These are phyloP conservation scores for Mycosphaerella arachidis DNA, from an alignment of 2,329 filamentous ascomycete genomes.

Conservation along the genomic window DNA sequence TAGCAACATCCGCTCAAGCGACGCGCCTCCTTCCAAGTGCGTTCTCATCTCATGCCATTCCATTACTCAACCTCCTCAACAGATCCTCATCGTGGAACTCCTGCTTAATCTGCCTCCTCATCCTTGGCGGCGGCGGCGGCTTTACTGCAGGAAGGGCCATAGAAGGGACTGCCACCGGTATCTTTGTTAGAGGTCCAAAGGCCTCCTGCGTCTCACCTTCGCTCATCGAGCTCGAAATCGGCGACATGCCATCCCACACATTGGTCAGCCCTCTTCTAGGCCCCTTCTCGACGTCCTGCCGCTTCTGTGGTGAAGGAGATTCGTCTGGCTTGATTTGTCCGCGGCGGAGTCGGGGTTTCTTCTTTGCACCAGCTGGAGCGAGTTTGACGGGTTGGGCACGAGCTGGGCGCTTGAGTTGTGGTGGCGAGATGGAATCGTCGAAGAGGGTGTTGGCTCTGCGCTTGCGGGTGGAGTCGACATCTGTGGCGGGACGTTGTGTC, in stretches of 20 bases:
- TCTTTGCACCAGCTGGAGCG: background rate
- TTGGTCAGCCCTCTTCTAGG: background rate
- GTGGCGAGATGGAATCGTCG: background rate
- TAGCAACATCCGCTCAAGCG: background rate
- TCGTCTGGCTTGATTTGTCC: background rate
- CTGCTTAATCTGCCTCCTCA: background rate
- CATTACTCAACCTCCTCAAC: background rate
- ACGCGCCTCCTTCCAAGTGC: background rate
- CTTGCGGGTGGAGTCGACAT: conserved; percentile 4
- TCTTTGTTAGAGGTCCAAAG: no score
- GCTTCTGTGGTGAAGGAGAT: background rate
- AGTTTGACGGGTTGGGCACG: background rate
- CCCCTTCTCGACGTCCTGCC: background rate
- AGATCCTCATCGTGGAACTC: background rate
- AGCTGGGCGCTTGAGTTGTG: background rate
- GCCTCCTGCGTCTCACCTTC: background rate
- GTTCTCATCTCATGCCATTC: background rate
- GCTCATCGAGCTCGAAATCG: background rate
- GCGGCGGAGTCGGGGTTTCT: background rate
- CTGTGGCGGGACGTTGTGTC: background rate
- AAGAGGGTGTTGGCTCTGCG: conserved; percentile 2
- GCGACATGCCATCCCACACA: background rate
- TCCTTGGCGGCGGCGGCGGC: background rate
- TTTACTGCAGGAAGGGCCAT: no score
- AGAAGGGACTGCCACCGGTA: no score